Base-by-base conservation (phyloP, 2,329 filamentous ascomycete species). In the Grosmannia serpens region DNA sequence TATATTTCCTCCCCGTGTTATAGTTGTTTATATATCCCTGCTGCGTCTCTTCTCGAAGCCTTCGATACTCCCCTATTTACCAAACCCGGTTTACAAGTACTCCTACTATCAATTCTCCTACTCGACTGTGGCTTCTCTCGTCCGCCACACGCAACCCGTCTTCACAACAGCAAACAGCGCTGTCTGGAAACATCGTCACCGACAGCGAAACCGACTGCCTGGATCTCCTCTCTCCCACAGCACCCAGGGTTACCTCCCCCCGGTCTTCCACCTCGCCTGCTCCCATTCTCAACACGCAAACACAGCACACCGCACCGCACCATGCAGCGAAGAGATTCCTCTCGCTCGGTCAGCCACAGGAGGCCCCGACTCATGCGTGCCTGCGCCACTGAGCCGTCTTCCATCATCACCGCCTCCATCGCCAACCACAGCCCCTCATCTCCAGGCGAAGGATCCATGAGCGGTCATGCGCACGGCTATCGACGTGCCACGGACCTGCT, bases 391-490 rank as follows among this genome's bases (percentile, higher is more conserved):
- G 80, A 80, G 61, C 80, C 81, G 3, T 81, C 79, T 4, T 81
- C 79, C 31, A 77, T 84, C 38, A 77, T 84, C 63, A 83, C 79
- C 15, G 75, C 77, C 5, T 80, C 79, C 35, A 81, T 77, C 63
- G 76, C 76, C 38, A 79, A 76, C 61, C 72, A 76, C 57, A 76
- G 77, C 58, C 73, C 81, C 22, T 29, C 53, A 8, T 20, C 15
- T 5, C 3, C 33, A 26, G 33, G 41, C 20, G 26, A 33, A 6
- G 41, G 50, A 50, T 22, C 33, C 46, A 33, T 54, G 52, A 20
- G n/a, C 52, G 52, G 52, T 11, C 52, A 29, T 31, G 17, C 41
- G 9, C n/a, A 52, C 35, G 53, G 38, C 52, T 60, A 61, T 31
- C 76, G 78, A 27, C 72, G 77, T 61, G 81, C 81, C 22, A 74